Evolutionary conservation across 2,329 filamentous ascomycete genomes (phyloP).

Genomic region (Nothopassalora personata): DNA sequence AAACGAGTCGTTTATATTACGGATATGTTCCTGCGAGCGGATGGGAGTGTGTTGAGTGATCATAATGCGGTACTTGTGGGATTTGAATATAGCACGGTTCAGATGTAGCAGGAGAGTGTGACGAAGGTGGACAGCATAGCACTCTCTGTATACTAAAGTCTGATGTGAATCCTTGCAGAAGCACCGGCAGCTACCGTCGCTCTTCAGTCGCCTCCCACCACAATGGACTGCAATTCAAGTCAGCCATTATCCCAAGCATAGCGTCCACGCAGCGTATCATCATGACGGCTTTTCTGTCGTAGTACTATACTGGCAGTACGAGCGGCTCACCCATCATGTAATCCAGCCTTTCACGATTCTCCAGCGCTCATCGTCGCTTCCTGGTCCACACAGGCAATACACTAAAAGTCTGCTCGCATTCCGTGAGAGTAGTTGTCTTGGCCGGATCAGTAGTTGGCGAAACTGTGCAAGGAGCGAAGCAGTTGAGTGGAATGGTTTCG

Average conservation of each 20-base stretch:
- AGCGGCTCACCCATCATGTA: no score
- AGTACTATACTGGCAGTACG: no score
- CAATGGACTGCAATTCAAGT: no score
- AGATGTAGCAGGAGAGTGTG: neutral
- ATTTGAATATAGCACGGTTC: constrained; percentile 29
- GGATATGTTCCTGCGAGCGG: constrained; percentile 51
- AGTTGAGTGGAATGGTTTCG: constrained; percentile 5
- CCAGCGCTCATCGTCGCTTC: neutral
- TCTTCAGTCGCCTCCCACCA: no score
- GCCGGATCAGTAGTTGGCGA: neutral
- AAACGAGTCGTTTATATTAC: constrained; percentile 51
- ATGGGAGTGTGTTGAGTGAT: constrained; percentile 56
- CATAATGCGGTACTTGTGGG: constrained; percentile 59
- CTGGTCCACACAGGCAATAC: neutral
- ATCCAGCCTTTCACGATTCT: no score
- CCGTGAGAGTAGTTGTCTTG: constrained; percentile 4
- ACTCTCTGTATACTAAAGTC: no score
- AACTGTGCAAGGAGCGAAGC: constrained; percentile 7
- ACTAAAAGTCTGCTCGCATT: constrained; percentile 26
- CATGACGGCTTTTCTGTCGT: no score
- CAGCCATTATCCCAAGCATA: no score
- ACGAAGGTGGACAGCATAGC: neutral
- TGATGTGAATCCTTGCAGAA: no score
- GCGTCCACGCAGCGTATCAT: no score
- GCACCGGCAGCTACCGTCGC: no score